Evolutionary conservation across 164 flowering plant genomes (phyloP).

Genomic region (Buxus sempervirens): DNA sequence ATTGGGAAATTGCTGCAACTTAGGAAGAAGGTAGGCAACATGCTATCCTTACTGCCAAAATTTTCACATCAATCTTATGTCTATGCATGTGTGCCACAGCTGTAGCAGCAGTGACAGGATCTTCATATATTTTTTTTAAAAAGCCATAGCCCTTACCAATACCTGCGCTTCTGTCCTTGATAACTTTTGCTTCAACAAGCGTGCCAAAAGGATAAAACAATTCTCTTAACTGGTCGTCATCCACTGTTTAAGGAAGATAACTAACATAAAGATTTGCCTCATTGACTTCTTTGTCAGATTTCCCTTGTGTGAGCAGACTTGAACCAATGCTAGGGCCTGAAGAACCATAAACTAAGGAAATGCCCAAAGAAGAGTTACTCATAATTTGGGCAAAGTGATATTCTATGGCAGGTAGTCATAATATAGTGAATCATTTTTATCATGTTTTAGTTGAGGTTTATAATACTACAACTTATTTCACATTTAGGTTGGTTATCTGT

Average conservation of each 20-base stretch:
- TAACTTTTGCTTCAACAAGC: constrained; percentile 26
- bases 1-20: constrained; percentile 6
- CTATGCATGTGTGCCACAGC: constrained; percentile 37
- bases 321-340: constrained; percentile 11
- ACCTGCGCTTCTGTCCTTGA: constrained; percentile 37
- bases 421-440: no score
- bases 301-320: constrained; percentile 9
- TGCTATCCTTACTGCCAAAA: constrained; percentile 33
- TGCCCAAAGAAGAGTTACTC: background rate
- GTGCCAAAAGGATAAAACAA: constrained; percentile 44
- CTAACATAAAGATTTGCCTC: constrained; percentile 31
- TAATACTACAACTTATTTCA: no score
- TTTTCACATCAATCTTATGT: constrained; percentile 30
- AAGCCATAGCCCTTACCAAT: constrained; percentile 44
- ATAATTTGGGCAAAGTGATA: no score
- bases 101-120: constrained; percentile 24
- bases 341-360: constrained; percentile 8
- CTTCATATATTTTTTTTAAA: constrained; percentile 33
- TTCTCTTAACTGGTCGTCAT: constrained; percentile 22
- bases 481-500: no score
- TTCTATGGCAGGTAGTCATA: no score
- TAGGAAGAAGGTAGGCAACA: constrained; percentile 11
- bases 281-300: constrained; percentile 19
- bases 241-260: constrained; percentile 32
- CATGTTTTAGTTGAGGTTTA: no score